Percentiles rank a stretch among this genome's conserved stretches.
Conservation (phyloP, 805 yeast species). For the Candida coquimbonensis region DNA sequence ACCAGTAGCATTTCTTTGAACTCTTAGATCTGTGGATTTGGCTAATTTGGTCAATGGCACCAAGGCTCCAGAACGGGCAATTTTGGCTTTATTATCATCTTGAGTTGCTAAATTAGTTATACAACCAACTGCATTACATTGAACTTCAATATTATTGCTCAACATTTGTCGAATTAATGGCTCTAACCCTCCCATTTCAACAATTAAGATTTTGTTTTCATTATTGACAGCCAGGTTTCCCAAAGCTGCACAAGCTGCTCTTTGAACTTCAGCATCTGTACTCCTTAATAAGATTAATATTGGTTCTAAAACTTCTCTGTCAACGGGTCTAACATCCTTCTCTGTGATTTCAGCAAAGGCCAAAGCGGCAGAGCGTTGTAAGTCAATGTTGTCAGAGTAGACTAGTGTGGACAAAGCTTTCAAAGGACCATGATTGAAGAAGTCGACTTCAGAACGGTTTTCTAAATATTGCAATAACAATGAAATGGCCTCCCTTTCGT, state of each 20-base stretch:
- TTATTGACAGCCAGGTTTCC: slow-evolving; percentile 98
- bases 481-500: slow-evolving; percentile 94
- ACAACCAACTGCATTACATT: slow-evolving; percentile 98
- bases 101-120: slow-evolving; percentile 96
- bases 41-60: slow-evolving; percentile 93
- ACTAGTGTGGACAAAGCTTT: slow-evolving; percentile 89
- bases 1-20: slow-evolving; percentile 98
- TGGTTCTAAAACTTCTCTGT: slow-evolving; percentile 89
- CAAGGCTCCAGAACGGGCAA: slow-evolving; percentile 93
- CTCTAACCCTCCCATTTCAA: slow-evolving; percentile 96
- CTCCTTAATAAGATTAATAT: slow-evolving; percentile 80
- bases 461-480: slow-evolving; percentile 84
- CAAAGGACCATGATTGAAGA: slow-evolving; percentile 77
- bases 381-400: slow-evolving; percentile 88
- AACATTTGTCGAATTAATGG: slow-evolving; percentile 97
- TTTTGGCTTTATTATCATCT: slow-evolving; percentile 92
- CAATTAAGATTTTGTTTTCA: slow-evolving; percentile 87
- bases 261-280: slow-evolving; percentile 88
- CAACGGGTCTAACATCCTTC: slow-evolving; percentile 87
- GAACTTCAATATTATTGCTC: slow-evolving; percentile 94
- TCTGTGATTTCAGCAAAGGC: slow-evolving; percentile 99
- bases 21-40: slow-evolving; percentile 88
- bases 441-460: slow-evolving; percentile 81
- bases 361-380: slow-evolving; percentile 94
- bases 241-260: slow-evolving; percentile 98